Base-by-base conservation (phyloP, 1,139 yeast genomes). In the Lodderomyces beijingensis region DNA sequence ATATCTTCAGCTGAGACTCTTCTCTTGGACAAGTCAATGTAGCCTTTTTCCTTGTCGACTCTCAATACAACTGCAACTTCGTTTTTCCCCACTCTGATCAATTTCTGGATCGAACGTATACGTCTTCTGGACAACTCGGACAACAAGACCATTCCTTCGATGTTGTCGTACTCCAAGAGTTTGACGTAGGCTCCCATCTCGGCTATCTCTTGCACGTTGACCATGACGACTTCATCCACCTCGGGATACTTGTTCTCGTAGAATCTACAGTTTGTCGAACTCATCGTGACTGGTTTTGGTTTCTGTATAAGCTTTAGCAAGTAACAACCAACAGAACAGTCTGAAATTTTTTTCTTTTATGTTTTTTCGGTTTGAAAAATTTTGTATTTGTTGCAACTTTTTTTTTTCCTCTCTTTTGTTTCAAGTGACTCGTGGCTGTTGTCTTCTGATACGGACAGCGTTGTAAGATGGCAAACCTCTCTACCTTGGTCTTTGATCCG, bases 21-120 rank as follows among this genome's bases (percentile, higher is more conserved):
- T 76, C 97, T 89, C 64, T 91, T 91, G 40, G 97, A 89, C 57
- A 91, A 74, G 66, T 91, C 99, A 58, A 91, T 91, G 65, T 91
- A 91, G 33, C 96, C 99, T 64, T 91, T 91, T 62, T 93, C 98
- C 63, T 88, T 89, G 65, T 91, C 99, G 42, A 91, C 98, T 72
- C 99, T 85, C 58, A 91, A 74, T n/a, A 93, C 98, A 39, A 91
- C 97, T 20, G 93, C 98, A 39, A 91, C 97, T 65, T 91, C 99
- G 57, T 93, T 91, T 61, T 94, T 87, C 47, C 99, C 99, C 42
- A 91, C 97, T 69, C 96, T 85, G 61, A 91, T 89, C 60, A 88
- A 78, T 59, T 91, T 93, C 65, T 91, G 99, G 55, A 91, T 91
- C 37, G 96, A 87, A 64, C 99, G 79, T 55, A 91, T 91, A 70